Base-by-base conservation (phyloP, 2,329 filamentous ascomycete genomes). In the Colletotrichum sp. region DNA sequence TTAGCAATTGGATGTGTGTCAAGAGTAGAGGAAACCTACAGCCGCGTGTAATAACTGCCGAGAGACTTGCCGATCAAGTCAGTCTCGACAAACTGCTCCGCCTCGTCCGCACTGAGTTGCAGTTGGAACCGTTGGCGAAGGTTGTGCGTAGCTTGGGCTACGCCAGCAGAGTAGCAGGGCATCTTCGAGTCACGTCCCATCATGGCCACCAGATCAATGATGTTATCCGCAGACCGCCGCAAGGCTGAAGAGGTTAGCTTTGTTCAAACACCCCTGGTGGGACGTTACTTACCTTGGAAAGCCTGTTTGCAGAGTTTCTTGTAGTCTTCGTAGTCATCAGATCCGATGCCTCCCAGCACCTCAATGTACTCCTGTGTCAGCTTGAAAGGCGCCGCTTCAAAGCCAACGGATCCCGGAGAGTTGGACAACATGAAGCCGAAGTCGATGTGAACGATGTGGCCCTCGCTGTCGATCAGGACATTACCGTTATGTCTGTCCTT, bases 391-490 rank as follows among this genome's bases (percentile, higher is more conserved):
- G 95, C 95, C 16, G 95, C 95, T 85, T 97, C 95, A 80, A 97
- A 97, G 4, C 94, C 94, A 81, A 97, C 94, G 10, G 93, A 94
- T 1, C 95, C 95, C 0, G 95, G 95, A 2, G 94, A 96, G 83
- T 97, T 97, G 62, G 94, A 96, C 38, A 97, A 88, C 94, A 97
- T 96, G 83, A 97, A 97, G 71, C 95, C 95, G 83, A 97, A 97
- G 84, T 97, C 95, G 76, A 97, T 97, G 82, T 97, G 95, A 76
- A 97, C 93, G 72, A 96, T 96, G 82, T 97, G 95, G 12, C 95
- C 95, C 83, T 95, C 93, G 80, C 94, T 95, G 83, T 96, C 95
- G 80, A 97, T 94, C 75, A 97, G 89, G 16, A 97, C 94, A 81
- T 97, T 97, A 70, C 95, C 95, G 81, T 97, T 97, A 83, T 97